phyloP scores from a whole-genome alignment of 495 filamentous ascomycete species.

The Schizothecium vesticola region DNA sequence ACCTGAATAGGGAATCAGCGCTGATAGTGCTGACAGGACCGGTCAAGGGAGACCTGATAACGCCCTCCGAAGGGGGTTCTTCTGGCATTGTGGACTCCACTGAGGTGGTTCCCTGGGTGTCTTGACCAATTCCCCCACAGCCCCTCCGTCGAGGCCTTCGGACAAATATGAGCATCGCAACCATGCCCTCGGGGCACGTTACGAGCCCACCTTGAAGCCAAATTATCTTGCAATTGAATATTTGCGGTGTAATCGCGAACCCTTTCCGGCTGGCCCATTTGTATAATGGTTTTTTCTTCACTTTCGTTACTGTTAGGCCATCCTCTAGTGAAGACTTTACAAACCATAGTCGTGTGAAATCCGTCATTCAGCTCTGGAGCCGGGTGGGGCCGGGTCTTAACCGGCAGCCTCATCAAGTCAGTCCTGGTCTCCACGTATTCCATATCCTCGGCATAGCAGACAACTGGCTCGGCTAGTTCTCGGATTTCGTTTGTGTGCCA shows the following conservation, averaged over 20 bases:
- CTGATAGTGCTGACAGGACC: too few species aligned
- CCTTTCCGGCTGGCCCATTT: conserved; percentile 7
- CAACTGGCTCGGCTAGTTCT: neutral
- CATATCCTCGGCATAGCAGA: conserved; percentile 6
- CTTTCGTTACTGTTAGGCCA: conserved; percentile 4
- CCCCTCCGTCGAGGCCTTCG: conserved; percentile 9
- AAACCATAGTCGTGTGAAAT: conserved; percentile 10
- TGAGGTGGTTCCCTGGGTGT: conserved; percentile 2
- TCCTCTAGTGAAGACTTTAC: conserved; percentile 1
- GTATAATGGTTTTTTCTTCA: neutral
- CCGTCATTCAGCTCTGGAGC: conserved; percentile 4
- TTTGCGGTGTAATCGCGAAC: conserved; percentile 1
- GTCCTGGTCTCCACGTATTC: neutral
- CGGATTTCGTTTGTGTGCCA: neutral
- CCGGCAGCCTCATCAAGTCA: neutral
- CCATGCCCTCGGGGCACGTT: neutral
- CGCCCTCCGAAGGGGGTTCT: conserved; percentile 7
- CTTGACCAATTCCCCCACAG: conserved; percentile 1
- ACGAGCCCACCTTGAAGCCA: conserved; percentile 7
- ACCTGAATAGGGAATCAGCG: conserved; percentile 1
- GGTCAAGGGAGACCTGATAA: conserved; percentile 3
- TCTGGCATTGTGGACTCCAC: conserved; percentile 2
- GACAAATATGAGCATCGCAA: conserved; percentile 12
- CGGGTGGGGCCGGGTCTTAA: neutral
- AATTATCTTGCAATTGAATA: conserved; percentile 3